Conservation (phyloP, 805 yeast species). For the Myxozyma geophila region DNA sequence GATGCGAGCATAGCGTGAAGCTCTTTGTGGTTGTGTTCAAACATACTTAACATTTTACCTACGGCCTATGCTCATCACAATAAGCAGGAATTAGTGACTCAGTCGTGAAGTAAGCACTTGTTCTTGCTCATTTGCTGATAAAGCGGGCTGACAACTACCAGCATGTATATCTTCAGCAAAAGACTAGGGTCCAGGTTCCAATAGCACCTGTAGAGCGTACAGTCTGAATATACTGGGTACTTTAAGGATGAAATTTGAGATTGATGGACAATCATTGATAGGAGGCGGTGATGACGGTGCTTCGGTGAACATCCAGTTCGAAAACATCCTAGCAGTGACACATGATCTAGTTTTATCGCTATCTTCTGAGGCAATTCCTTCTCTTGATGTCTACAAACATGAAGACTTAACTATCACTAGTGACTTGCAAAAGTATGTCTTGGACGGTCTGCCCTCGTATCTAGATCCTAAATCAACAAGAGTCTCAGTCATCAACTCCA, state of each 20-base stretch:
- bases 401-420: background rate
- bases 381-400: background rate
- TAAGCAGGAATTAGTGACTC: no score
- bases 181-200: no score
- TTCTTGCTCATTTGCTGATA: no score
- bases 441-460: slow-evolving; percentile 19
- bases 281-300: background rate
- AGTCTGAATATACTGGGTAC: background rate
- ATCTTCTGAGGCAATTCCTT: background rate
- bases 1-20: no score
- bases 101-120: no score
- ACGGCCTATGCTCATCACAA: no score
- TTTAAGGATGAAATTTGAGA: background rate
- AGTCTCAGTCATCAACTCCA: slow-evolving; percentile 46
- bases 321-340: slow-evolving; percentile 1
- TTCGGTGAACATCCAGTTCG: background rate
- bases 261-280: background rate
- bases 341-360: slow-evolving; percentile 4
- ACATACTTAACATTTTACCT: no score
- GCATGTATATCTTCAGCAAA: no score
- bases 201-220: no score
- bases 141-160: no score
- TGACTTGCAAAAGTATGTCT: background rate
- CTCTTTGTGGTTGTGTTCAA: no score
- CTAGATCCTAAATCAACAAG: slow-evolving; percentile 19